phyloP scores from a whole-genome alignment of 2,329 filamentous ascomycete species.

The Apiospora koreana region DNA sequence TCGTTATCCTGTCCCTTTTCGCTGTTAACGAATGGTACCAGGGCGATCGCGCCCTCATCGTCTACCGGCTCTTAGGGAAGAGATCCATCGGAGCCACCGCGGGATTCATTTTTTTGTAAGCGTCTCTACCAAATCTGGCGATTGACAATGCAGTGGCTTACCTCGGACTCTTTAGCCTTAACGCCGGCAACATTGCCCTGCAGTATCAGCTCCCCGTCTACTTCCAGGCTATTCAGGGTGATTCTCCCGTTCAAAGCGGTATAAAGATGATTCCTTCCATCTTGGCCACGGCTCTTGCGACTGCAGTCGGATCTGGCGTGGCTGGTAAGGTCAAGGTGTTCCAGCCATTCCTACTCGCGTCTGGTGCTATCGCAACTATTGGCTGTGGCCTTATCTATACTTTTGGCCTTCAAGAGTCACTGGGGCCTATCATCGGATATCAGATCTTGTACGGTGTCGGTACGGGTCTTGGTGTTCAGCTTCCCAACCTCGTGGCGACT shows the following conservation, averaged over 20 bases:
- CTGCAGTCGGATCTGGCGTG: background rate
- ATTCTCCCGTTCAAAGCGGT: slow-evolving; percentile 39
- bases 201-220: slow-evolving; percentile 49
- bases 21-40: slow-evolving; percentile 35
- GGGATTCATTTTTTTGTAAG: slow-evolving; percentile 20
- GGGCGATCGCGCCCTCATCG: slow-evolving; percentile 38
- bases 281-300: background rate
- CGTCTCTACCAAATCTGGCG: no score
- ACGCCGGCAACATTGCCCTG: slow-evolving; percentile 19
- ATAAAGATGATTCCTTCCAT: slow-evolving; percentile 27
- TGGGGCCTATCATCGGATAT: slow-evolving; percentile 37
- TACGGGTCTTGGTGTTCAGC: slow-evolving; percentile 40
- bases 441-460: slow-evolving; percentile 45
- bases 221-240: slow-evolving; percentile 45
- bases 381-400: slow-evolving; percentile 44
- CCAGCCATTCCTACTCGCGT: slow-evolving; percentile 40
- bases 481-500: slow-evolving; percentile 25
- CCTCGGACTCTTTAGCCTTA: slow-evolving; percentile 9
- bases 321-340: slow-evolving; percentile 39
- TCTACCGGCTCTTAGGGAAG: slow-evolving; percentile 38
- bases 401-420: slow-evolving; percentile 33
- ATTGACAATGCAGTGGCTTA: no score
- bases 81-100: slow-evolving; percentile 33
- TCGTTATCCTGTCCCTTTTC: slow-evolving; percentile 41
- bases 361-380: slow-evolving; percentile 34